Base-by-base conservation (phyloP, 176 grass and related monocot species). In the Thinopyrum elongatum region DNA sequence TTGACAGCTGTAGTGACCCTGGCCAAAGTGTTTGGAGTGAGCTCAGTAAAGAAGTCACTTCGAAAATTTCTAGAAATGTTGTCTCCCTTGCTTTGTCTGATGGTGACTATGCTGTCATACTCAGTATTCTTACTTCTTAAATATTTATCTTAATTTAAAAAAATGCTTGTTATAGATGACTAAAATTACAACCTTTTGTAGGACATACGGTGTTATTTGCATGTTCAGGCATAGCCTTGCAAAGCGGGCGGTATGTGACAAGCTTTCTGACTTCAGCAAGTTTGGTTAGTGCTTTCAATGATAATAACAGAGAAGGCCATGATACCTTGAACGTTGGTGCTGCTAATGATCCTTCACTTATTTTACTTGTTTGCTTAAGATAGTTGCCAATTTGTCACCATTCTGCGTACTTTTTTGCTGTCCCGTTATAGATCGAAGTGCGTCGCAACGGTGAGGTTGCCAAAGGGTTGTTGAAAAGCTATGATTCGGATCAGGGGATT, bases 201-300 rank as follows among this genome's bases (percentile, higher is more conserved):
- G 74, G 74, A 22, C 1, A 68, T 25, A 14, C 3, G 7, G 76
- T 60, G 76, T 36, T 78, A 58, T 78, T 85, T 69, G 62, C 33
- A 59, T 86, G 61, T 62, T 85, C 83, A 63, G 74, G 74, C 10
- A 79, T 79, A 79, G 25, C 75, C 57, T 2, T 86, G 41, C 29
- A 57, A 85, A 10, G 73, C 17, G 4, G 3, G 15, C 14, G 1
- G 33, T 12, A 13, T 57, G 30, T 67, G 21, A 78, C 83, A 41
- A 41, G 74, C 6, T 85, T 85, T 57, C 16, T 85, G n/a, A 85
- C 74, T 17, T 78, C 83, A 78, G 33, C 74, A 58, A 78, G 31
- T 78, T 78, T 85, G 46, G 62, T 77, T 41, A 77, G n/a, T 39
- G 10, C 31, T 78, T 79, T 41, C 34, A 41, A 30, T 70, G 34